Conservation (phyloP, 2,329 filamentous ascomycete species). For the Pestalotiopsis sp. region DNA sequence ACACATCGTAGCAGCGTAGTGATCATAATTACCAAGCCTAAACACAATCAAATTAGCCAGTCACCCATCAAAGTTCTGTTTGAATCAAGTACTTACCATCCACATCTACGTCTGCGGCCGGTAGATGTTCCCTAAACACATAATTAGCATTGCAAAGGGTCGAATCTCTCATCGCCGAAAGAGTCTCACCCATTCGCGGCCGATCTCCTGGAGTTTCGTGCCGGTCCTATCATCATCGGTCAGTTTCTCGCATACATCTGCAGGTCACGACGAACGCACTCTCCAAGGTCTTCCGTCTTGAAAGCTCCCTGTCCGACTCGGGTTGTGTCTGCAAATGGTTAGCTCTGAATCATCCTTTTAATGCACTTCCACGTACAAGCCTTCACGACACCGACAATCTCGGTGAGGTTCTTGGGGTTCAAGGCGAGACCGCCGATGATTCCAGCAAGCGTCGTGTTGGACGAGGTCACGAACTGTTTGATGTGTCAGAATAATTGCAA, state of each 20-base stretch:
- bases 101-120: slow-evolving; percentile 60
- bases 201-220: slow-evolving; percentile 41
- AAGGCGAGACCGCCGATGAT: slow-evolving; percentile 61
- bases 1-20: slow-evolving; percentile 12
- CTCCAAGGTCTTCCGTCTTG: slow-evolving; percentile 56
- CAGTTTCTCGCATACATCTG: background rate
- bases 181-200: slow-evolving; percentile 30
- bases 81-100: slow-evolving; percentile 35
- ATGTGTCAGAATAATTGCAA: slow-evolving; percentile 22
- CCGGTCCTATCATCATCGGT: slow-evolving; percentile 25
- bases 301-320: slow-evolving; percentile 62
- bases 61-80: background rate
- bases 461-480: slow-evolving; percentile 49
- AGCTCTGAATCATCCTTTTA: background rate
- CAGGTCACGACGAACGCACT: slow-evolving; percentile 17
- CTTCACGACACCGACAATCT: slow-evolving; percentile 66
- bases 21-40: slow-evolving; percentile 21
- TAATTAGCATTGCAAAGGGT: background rate
- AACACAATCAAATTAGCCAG: slow-evolving; percentile 4
- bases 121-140: slow-evolving; percentile 24
- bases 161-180: background rate
- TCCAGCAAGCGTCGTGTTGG: slow-evolving; percentile 60
- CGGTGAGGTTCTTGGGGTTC: slow-evolving; percentile 56
- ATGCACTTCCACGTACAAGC: slow-evolving; percentile 40
- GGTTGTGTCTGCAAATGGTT: slow-evolving; percentile 45